Evolutionary conservation across 179 eudicot species (phyloP), one percentile per base, ranked within the genome.

Genomic region (Silene vulgaris): DNA sequence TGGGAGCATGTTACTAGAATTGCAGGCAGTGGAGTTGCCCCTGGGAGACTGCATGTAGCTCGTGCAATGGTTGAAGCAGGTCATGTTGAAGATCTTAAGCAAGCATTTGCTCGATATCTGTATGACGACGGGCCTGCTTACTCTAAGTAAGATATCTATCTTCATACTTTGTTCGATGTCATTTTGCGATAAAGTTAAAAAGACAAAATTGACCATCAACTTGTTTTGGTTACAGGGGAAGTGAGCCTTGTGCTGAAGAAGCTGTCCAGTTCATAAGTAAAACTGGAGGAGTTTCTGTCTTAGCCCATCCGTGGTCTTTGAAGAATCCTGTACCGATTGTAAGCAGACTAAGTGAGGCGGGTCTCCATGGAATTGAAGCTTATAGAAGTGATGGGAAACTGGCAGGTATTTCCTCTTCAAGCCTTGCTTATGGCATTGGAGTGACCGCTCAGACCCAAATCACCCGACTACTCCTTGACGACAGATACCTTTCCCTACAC

Each of bases 1-100:
- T 92, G 90, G 93, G 97, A 95, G 81, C 87, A 79, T 37, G 95
- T 95, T 23, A 82, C 88, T 21, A 90, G 80, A 83, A 90, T 95
- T 80, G 99, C 97, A 48, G 99, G 99, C 73, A 84, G 52, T 75
- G 99, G 96, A 66, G 96, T 89, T 80, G 99, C 99, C 77, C 99
- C 99, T 17, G 99, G 99, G 73, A 90, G 99, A 80, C 83, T 95
- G 73, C 99, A 95, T 63, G 89, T 95, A 35, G 99, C 99, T 54
- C 96, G 99, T 66, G 99, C 99, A 69, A 74, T 95, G 90, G 91
- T 95, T 76, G 99, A 92, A 83, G 99, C 90, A 17, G 99, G 99
- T 63, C 88, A 95, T 83, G 96, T 90, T 40, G 96, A 92, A 76
- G 91, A 88, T 87, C 88, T 92, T 68, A 92, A 92, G 82, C 97